Percentiles rank a stretch among this genome's conserved stretches.
phyloP scores from a whole-genome alignment of 257 asterid species.

The Verbascum thapsus region DNA sequence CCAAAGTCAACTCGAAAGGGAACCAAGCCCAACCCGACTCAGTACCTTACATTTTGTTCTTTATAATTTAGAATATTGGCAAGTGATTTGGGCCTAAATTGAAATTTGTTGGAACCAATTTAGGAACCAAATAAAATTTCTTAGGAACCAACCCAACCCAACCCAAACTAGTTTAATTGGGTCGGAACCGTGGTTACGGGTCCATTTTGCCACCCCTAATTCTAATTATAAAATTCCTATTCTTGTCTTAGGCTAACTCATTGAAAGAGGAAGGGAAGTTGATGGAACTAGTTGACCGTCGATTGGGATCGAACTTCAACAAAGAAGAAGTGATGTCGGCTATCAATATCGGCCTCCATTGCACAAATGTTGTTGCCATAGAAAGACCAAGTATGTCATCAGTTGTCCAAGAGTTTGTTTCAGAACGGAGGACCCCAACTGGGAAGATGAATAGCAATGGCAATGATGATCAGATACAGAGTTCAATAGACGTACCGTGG shows the following conservation, averaged over 20 bases:
- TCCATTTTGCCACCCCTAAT: too few relatives aligned
- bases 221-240: too few relatives aligned
- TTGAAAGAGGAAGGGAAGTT: slow-evolving; percentile 33
- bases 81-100: too few relatives aligned
- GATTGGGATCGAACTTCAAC: slow-evolving; percentile 32
- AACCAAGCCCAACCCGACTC: too few relatives aligned
- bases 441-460: not conserved
- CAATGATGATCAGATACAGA: slow-evolving; percentile 25
- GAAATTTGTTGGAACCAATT: too few relatives aligned
- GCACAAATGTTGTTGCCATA: slow-evolving; percentile 22
- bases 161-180: too few relatives aligned
- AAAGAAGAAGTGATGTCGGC: slow-evolving; percentile 25
- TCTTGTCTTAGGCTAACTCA: slow-evolving; percentile 27
- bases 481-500: slow-evolving; percentile 52
- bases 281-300: slow-evolving; percentile 39
- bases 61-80: too few relatives aligned
- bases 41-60: too few relatives aligned
- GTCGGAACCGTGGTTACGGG: too few relatives aligned
- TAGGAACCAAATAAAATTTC: too few relatives aligned
- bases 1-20: too few relatives aligned
- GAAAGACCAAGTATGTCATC: slow-evolving; percentile 45
- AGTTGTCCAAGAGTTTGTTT: slow-evolving; percentile 30
- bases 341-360: slow-evolving; percentile 36
- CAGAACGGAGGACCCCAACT: slow-evolving; percentile 13
- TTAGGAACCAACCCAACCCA: too few relatives aligned